Conservation (phyloP, 73 alveolate genomes). For the Paraurostyla sp. region DNA sequence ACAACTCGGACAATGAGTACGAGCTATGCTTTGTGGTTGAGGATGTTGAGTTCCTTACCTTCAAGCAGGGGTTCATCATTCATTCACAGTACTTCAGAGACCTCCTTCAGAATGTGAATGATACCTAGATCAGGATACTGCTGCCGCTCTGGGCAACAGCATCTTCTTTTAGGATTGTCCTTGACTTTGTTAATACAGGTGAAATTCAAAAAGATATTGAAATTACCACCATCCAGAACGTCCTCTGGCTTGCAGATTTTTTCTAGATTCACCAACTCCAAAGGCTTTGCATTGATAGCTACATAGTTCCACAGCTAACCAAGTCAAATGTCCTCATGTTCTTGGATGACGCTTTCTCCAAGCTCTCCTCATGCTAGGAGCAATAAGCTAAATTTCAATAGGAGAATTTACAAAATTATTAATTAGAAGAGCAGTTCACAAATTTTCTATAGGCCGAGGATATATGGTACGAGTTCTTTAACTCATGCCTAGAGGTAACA, state of each 20-base stretch:
- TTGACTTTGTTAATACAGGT: conserved; percentile 52
- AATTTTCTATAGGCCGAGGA: conserved; percentile 41
- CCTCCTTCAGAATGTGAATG: conserved; percentile 16
- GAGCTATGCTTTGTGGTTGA: conserved; percentile 67
- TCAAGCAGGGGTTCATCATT: conserved; percentile 40
- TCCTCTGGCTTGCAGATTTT: conserved; percentile 64
- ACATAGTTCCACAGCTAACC: conserved; percentile 46
- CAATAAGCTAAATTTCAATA: conserved; percentile 28
- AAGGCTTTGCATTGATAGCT: conserved; percentile 23
- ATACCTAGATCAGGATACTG: conserved; percentile 34
- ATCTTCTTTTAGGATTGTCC: conserved; percentile 28
- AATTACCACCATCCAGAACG: conserved; percentile 26
- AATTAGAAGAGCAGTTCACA: conserved; percentile 33
- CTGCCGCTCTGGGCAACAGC: conserved; percentile 68
- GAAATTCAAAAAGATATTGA: background rate
- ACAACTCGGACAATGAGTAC: conserved; percentile 45
- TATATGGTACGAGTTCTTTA: conserved; percentile 64
- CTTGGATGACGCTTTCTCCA: conserved; percentile 45
- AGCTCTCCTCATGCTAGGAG: conserved; percentile 52
- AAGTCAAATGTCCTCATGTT: conserved; percentile 11
- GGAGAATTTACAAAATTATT: background rate
- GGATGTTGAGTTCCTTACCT: conserved; percentile 58
- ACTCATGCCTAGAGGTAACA: conserved; percentile 14
- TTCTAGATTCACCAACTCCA: conserved; percentile 37
- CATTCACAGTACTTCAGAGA: conserved; percentile 62